These are phyloP conservation scores for Cardiospermum halicacabum DNA, from an alignment of 345 rosid species.

Conservation along the genomic window DNA sequence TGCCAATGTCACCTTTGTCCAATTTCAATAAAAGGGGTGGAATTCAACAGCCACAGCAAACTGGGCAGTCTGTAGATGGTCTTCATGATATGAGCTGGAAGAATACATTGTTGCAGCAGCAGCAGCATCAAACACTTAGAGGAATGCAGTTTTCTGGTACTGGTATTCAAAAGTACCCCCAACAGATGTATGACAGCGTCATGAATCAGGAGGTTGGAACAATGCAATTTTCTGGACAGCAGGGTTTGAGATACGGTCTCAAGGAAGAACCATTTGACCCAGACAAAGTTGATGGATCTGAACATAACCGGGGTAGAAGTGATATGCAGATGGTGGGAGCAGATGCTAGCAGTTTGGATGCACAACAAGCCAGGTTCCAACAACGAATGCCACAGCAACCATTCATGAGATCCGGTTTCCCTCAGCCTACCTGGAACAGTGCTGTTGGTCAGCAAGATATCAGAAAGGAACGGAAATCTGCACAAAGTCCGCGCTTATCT, in stretches of 20 bases:
- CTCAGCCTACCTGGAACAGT: conserved; percentile 72
- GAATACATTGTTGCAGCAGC: conserved; percentile 52
- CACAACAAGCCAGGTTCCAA: conserved; percentile 51
- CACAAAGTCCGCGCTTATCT: conserved; percentile 84
- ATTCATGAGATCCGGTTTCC: conserved; percentile 46
- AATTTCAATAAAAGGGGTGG: conserved; percentile 62
- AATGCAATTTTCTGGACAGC: conserved; percentile 51
- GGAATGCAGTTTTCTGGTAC: conserved; percentile 56
- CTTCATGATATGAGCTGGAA: conserved; percentile 67
- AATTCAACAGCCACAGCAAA: conserved; percentile 62
- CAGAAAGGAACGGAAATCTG: conserved; percentile 76
- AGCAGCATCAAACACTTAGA: conserved; percentile 53
- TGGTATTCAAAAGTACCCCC: conserved; percentile 60
- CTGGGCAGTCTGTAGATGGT: conserved; percentile 52
- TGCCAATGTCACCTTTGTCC: conserved; percentile 57
- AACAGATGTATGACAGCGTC: conserved; percentile 62
- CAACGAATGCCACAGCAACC: conserved; percentile 54
- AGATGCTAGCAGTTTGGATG: conserved; percentile 57
- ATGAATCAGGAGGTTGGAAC: conserved; percentile 61
- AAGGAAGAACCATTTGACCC: conserved; percentile 80
- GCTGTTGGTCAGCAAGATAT: conserved; percentile 55
- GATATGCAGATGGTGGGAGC: conserved; percentile 45
- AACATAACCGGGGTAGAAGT: conserved; percentile 38
- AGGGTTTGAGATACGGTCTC: conserved; percentile 49
- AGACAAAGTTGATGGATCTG: conserved; percentile 54